These are phyloP conservation scores for Ceratocystiopsis brevicomis DNA, from an alignment of 2,329 filamentous ascomycete genomes.

Conservation along the genomic window DNA sequence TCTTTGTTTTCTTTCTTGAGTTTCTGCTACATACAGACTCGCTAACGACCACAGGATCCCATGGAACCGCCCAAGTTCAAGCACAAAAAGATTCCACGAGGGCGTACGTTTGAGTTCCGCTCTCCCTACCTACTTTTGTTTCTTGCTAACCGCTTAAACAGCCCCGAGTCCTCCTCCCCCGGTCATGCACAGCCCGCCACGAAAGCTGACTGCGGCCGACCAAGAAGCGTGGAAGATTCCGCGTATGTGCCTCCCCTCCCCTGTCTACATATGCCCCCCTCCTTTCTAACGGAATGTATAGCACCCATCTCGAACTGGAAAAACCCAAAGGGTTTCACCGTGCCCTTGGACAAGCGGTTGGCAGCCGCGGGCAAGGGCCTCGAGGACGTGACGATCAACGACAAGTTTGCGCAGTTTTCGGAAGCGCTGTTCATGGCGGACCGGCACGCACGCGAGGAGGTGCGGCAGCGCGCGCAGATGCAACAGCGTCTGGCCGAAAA, in stretches of 20 bases:
- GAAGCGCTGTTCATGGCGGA: constrained; percentile 91
- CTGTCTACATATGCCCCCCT: background rate
- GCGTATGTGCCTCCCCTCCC: constrained; percentile 17
- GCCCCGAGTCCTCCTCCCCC: constrained; percentile 79
- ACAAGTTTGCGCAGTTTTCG: constrained; percentile 93
- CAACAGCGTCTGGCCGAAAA: constrained; percentile 92
- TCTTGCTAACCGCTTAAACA: background rate
- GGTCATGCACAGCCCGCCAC: constrained; percentile 82
- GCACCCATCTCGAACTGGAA: constrained; percentile 94
- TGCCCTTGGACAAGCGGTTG: constrained; percentile 84
- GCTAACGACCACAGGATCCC: constrained; percentile 37
- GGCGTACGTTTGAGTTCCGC: constrained; percentile 3
- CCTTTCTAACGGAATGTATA: constrained; percentile 1
- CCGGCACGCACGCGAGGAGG: constrained; percentile 84
- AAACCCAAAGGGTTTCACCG: constrained; percentile 95
- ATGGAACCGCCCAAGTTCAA: constrained; percentile 98
- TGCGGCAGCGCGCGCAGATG: constrained; percentile 81
- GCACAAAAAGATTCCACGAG: constrained; percentile 86
- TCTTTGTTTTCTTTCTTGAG: background rate
- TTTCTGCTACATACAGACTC: background rate
- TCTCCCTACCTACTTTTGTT: background rate
- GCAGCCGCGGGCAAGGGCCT: constrained; percentile 82
- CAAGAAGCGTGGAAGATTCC: constrained; percentile 87
- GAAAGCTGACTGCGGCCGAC: constrained; percentile 90
- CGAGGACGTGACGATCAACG: constrained; percentile 90